Evolutionary conservation across 106 monocot genomes (phyloP).

Genomic region (Xerophyta viscosa): DNA sequence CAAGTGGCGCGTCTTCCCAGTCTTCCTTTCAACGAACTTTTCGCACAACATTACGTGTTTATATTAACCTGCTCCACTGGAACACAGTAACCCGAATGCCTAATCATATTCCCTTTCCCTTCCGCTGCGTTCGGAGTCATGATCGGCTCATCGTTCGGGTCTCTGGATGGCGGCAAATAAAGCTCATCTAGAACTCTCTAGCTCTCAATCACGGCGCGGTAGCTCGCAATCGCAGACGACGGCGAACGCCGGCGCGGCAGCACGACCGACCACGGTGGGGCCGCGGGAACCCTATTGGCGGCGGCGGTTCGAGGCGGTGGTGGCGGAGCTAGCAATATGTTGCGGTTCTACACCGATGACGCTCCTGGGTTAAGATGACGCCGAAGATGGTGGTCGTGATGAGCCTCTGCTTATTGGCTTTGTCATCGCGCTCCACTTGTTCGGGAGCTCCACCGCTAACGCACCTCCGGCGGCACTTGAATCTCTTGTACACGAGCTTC

Average conservation of each 20-base stretch:
- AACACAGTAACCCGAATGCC: no score
- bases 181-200: not conserved
- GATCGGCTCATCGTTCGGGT: no score
- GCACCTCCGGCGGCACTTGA: conserved; percentile 22
- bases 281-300: conserved; percentile 52
- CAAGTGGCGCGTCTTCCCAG: no score
- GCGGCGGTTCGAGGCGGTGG: conserved; percentile 26
- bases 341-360: conserved; percentile 93
- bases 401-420: conserved; percentile 96
- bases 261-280: conserved; percentile 36
- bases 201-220: conserved; percentile 39
- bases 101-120: no score
- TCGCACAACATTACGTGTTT: no score
- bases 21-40: no score
- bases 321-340: conserved; percentile 60
- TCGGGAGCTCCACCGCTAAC: conserved; percentile 86
- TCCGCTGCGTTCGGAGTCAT: no score
- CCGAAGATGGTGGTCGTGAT: conserved; percentile 83
- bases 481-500: not conserved
- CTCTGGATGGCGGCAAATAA: not conserved
- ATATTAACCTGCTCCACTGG: no score
- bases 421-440: conserved; percentile 84
- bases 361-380: conserved; percentile 89
- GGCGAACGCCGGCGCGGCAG: conserved; percentile 17
- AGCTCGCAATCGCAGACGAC: conserved; percentile 53